A percentile compares a stretch with the other conserved stretches of the same genome.
Evolutionary conservation across 345 rosid genomes (phyloP).

Genomic region (Salix caprea): DNA sequence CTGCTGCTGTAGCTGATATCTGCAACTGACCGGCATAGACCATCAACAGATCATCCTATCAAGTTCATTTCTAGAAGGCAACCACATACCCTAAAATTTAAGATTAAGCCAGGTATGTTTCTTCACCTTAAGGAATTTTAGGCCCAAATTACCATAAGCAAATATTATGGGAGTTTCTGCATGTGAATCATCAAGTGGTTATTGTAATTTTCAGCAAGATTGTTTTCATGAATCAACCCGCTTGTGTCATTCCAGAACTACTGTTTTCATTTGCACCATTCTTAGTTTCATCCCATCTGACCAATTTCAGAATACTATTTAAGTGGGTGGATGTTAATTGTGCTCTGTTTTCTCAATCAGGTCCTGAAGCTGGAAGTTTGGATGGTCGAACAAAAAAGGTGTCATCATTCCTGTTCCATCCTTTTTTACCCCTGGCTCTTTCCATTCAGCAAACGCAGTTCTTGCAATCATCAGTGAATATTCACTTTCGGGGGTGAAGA

Average conservation of each 20-base stretch:
- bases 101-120: slow-evolving; percentile 81
- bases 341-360: slow-evolving; percentile 33
- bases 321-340: neutral
- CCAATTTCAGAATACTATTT: no score
- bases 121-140: neutral
- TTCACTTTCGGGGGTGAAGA: slow-evolving; percentile 76
- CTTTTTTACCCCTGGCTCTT: slow-evolving; percentile 32
- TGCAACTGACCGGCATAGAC: slow-evolving; percentile 70
- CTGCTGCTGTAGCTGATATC: slow-evolving; percentile 66
- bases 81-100: slow-evolving; percentile 61
- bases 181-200: neutral
- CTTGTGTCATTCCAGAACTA: neutral
- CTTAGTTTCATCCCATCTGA: no score
- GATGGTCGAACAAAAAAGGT: slow-evolving; percentile 53
- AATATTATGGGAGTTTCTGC: neutral
- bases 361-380: slow-evolving; percentile 74
- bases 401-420: slow-evolving; percentile 88
- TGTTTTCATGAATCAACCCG: neutral
- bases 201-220: neutral
- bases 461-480: slow-evolving; percentile 70
- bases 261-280: no score
- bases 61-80: slow-evolving; percentile 48
- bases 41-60: slow-evolving; percentile 1
- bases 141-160: neutral
- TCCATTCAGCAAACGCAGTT: neutral